Percentiles rank a stretch among this genome's conserved stretches.
Conservation (phyloP, 1,284 basidiomycete genomes). For the Gomphus bonarii region DNA sequence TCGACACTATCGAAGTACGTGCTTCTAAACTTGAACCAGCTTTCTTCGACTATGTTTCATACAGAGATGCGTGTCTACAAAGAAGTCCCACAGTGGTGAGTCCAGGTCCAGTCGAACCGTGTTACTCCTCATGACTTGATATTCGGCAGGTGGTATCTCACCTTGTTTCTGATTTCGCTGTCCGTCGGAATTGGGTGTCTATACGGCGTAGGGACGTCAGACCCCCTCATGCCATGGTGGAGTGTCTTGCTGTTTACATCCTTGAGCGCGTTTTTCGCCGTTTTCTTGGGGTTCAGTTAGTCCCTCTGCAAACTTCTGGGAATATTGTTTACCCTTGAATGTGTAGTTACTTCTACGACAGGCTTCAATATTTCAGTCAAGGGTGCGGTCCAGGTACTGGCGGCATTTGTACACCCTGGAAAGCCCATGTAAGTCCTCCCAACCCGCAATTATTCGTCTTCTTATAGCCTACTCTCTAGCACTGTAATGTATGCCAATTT, state of each 20-base stretch:
- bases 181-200: conserved; percentile 44
- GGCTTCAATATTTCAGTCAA: conserved; percentile 40
- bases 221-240: conserved; percentile 43
- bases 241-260: conserved; percentile 39
- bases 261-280: conserved; percentile 34
- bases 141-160: conserved; percentile 28
- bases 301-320: neutral
- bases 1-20: conserved; percentile 33
- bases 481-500: conserved; percentile 44
- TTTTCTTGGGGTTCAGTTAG: conserved; percentile 40
- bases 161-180: conserved; percentile 36
- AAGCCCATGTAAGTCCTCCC: conserved; percentile 33
- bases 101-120: neutral
- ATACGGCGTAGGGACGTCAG: conserved; percentile 32
- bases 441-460: neutral
- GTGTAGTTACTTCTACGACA: conserved; percentile 39
- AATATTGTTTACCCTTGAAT: neutral
- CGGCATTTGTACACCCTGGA: conserved; percentile 50
- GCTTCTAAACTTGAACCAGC: neutral
- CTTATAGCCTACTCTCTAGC: conserved; percentile 15
- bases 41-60: conserved; percentile 7
- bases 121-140: neutral
- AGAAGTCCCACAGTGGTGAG: conserved; percentile 39
- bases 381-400: conserved; percentile 48
- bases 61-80: conserved; percentile 40